A percentile compares a stretch with the other conserved stretches of the same genome.
Conservation (phyloP, 2,329 filamentous ascomycete species). For the Penicillium sp. region DNA sequence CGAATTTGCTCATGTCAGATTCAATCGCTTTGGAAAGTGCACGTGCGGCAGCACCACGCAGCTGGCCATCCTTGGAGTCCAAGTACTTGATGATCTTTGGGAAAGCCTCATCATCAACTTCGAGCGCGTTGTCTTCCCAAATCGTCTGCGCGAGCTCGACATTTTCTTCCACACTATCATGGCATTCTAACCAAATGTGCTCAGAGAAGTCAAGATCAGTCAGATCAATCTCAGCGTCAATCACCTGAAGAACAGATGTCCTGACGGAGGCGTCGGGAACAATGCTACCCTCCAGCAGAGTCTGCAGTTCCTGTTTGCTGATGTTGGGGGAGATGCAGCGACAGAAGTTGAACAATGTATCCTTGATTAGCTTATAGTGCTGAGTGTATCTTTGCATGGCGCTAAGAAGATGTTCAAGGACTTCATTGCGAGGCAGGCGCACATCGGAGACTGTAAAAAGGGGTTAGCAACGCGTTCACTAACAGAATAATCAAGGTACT, state of each 20-base stretch:
- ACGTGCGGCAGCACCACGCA: slow-evolving; percentile 79
- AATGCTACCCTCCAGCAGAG: slow-evolving; percentile 76
- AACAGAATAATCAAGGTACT: background rate
- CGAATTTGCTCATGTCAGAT: slow-evolving; percentile 60
- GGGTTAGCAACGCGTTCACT: background rate
- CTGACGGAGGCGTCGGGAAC: slow-evolving; percentile 78
- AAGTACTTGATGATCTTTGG: slow-evolving; percentile 74
- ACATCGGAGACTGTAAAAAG: slow-evolving; percentile 55
- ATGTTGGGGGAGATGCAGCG: slow-evolving; percentile 84
- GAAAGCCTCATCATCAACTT: slow-evolving; percentile 65
- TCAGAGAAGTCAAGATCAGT: slow-evolving; percentile 82
- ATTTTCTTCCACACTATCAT: slow-evolving; percentile 89
- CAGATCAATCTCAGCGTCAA: slow-evolving; percentile 89
- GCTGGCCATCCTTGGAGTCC: slow-evolving; percentile 74
- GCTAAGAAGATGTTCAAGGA: slow-evolving; percentile 69
- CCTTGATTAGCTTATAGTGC: slow-evolving; percentile 93
- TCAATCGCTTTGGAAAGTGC: slow-evolving; percentile 74
- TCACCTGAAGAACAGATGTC: slow-evolving; percentile 81
- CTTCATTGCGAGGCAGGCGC: slow-evolving; percentile 71
- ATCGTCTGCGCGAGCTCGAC: slow-evolving; percentile 79
- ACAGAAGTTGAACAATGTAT: slow-evolving; percentile 84
- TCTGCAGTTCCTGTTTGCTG: slow-evolving; percentile 66
- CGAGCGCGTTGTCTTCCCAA: slow-evolving; percentile 89
- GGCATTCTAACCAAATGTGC: slow-evolving; percentile 89
- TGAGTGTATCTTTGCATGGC: slow-evolving; percentile 88